A percentile compares a stretch with the other conserved stretches of the same genome.
These are phyloP conservation scores for Boletus rubropictus DNA, from an alignment of 768 basidiomycete genomes.

Conservation along the genomic window DNA sequence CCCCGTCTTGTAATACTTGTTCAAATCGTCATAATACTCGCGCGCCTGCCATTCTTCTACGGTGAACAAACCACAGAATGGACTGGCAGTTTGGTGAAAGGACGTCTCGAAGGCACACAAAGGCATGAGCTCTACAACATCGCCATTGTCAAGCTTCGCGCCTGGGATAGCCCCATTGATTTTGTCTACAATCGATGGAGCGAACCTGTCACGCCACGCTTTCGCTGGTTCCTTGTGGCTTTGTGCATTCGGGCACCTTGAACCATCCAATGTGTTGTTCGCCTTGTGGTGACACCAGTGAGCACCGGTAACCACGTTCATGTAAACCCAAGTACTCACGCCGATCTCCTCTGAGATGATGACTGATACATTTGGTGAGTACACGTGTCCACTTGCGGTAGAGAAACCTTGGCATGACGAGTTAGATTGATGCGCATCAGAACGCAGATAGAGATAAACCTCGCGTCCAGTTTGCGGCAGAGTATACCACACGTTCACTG, in stretches of 20 bases:
- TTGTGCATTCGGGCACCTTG: conserved; percentile 56
- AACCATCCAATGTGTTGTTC: conserved; percentile 66
- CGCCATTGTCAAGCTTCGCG: conserved; percentile 48
- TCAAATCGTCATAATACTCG: conserved; percentile 67
- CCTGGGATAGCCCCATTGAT: conserved; percentile 60
- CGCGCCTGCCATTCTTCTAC: conserved; percentile 56
- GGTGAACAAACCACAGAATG: conserved; percentile 72
- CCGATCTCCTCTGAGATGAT: conserved; percentile 42
- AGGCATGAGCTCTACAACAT: conserved; percentile 57
- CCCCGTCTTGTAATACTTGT: conserved; percentile 78
- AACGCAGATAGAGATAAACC: conserved; percentile 33
- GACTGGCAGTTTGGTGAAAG: conserved; percentile 44
- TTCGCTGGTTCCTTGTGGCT: conserved; percentile 38
- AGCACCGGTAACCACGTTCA: neutral
- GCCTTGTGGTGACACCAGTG: conserved; percentile 26
- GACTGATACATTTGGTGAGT: conserved; percentile 47
- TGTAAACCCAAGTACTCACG: conserved; percentile 32
- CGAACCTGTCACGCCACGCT: conserved; percentile 55
- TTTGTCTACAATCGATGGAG: conserved; percentile 48
- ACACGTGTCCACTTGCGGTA: conserved; percentile 40
- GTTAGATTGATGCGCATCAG: neutral
- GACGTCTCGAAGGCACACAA: conserved; percentile 81
- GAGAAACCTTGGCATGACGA: conserved; percentile 48
- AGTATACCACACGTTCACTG: conserved; percentile 54
- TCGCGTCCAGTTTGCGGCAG: conserved; percentile 64